Percentiles rank a stretch among this genome's conserved stretches.
phyloP scores from a whole-genome alignment of 2,329 filamentous ascomycete genomes.

The Trichoderma oligosporum region DNA sequence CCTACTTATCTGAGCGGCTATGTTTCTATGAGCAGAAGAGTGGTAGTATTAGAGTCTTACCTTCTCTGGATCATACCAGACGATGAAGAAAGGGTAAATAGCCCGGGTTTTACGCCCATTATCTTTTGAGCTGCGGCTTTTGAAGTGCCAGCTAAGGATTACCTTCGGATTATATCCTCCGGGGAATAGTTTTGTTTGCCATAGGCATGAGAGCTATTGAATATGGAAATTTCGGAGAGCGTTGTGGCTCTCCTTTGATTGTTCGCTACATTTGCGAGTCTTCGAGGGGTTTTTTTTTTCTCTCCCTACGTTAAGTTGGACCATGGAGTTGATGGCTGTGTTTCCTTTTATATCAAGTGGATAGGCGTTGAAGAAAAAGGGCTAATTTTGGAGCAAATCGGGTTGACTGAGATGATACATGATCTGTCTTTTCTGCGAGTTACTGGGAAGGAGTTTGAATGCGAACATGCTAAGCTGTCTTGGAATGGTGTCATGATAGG shows the following conservation, averaged over 20 bases:
- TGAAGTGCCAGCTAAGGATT: neutral
- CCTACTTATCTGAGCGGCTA: neutral
- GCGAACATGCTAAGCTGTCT: neutral
- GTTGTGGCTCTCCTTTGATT: neutral
- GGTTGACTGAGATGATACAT: constrained; percentile 16
- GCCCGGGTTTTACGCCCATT: no score
- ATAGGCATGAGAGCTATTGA: neutral
- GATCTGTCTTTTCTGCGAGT: constrained; percentile 16
- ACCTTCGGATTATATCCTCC: neutral
- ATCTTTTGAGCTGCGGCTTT: neutral
- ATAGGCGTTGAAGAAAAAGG: constrained; percentile 19
- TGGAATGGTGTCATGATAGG: constrained; percentile 12
- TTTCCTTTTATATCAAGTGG: constrained; percentile 12
- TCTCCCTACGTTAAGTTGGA: neutral
- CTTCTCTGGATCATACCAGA: no score
- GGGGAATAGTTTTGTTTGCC: neutral
- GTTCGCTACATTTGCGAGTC: neutral
- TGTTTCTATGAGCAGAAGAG: neutral
- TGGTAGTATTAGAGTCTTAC: no score
- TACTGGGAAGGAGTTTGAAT: constrained; percentile 4
- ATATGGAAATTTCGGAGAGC: neutral
- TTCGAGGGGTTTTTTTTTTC: neutral
- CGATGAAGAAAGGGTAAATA: neutral
- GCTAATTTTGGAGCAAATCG: constrained; percentile 3
- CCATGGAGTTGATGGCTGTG: constrained; percentile 12